phyloP scores from a whole-genome alignment of 2,329 filamentous ascomycete genomes.

The Diaporthe eres region DNA sequence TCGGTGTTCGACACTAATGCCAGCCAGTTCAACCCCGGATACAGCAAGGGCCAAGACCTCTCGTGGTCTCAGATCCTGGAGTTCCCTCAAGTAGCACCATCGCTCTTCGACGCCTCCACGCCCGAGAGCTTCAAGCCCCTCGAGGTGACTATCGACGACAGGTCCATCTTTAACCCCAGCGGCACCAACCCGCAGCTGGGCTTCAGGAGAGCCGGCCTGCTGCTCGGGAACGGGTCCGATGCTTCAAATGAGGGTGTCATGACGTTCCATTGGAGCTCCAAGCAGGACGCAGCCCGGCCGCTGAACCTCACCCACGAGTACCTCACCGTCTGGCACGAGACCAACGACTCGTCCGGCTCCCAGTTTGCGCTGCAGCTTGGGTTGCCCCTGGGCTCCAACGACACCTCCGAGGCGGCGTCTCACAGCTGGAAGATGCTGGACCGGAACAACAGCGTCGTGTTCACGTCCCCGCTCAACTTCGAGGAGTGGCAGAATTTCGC shows the following conservation, averaged over 20 bases:
- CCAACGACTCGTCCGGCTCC: conserved; percentile 61
- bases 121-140: conserved; percentile 6
- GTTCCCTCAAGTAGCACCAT: neutral
- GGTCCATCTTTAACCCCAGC: conserved; percentile 65
- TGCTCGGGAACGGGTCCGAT: conserved; percentile 65
- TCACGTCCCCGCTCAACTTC: conserved; percentile 63
- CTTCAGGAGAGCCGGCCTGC: conserved; percentile 72
- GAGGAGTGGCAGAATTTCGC: conserved; percentile 74
- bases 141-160: conserved; percentile 49
- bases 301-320: conserved; percentile 75
- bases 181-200: conserved; percentile 65
- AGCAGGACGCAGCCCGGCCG: conserved; percentile 63
- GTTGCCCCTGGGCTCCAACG: conserved; percentile 59
- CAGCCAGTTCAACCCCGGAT: conserved; percentile 7
- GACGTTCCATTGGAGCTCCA: conserved; percentile 73
- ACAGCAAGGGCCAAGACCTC: conserved; percentile 14
- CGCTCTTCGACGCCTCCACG: neutral
- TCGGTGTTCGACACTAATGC: neutral
- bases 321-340: conserved; percentile 66
- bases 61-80: conserved; percentile 5
- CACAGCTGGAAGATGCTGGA: conserved; percentile 12
- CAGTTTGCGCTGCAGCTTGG: conserved; percentile 70
- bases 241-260: conserved; percentile 66
- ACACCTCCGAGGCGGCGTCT: conserved; percentile 51
- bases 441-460: conserved; percentile 55